Percentiles rank a stretch among this genome's conserved stretches.
These are phyloP conservation scores for Starmerella bombi DNA, from an alignment of 805 yeast species.

Conservation along the genomic window DNA sequence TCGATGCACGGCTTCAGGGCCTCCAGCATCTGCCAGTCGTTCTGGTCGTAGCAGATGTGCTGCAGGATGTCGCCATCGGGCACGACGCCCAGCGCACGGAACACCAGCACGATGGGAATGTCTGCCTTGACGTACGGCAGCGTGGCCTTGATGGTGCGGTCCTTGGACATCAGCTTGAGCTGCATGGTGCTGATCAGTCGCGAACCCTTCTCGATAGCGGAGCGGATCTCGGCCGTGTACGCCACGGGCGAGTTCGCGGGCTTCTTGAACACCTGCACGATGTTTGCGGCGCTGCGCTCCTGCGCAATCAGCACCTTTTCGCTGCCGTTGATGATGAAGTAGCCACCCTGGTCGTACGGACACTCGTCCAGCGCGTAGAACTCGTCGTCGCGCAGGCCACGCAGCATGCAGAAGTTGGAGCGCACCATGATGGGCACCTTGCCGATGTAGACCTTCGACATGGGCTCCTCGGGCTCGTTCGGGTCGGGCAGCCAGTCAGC, in stretches of 20 bases:
- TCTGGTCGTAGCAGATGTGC: slow-evolving; percentile 94
- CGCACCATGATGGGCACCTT: slow-evolving; percentile 96
- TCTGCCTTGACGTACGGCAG: slow-evolving; percentile 93
- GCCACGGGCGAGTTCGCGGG: slow-evolving; percentile 95
- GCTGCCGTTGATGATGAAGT: slow-evolving; percentile 94
- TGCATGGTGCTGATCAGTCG: slow-evolving; percentile 88
- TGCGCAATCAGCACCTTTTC: slow-evolving; percentile 98
- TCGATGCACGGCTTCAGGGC: slow-evolving; percentile 98
- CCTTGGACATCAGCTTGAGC: slow-evolving; percentile 76
- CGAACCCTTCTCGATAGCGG: slow-evolving; percentile 95
- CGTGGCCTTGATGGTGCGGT: slow-evolving; percentile 80
- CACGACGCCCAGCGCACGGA: slow-evolving; percentile 94
- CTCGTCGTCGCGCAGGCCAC: slow-evolving; percentile 83
- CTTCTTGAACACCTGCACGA: slow-evolving; percentile 95
- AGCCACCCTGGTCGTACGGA: slow-evolving; percentile 99
- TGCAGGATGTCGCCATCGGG: slow-evolving; percentile 98
- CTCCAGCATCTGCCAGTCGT: slow-evolving; percentile 99
- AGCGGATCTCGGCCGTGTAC: slow-evolving; percentile 90
- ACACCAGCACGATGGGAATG: slow-evolving; percentile 91
- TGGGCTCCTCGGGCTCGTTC: slow-evolving; percentile 50
- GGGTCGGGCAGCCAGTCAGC: slow-evolving; percentile 49
- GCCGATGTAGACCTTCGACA: slow-evolving; percentile 81
- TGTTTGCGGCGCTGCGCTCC: slow-evolving; percentile 96
- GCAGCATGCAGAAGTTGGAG: slow-evolving; percentile 87
- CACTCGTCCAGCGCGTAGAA: slow-evolving; percentile 93